These are phyloP conservation scores for Fraxinus dipetala DNA, from an alignment of 305 asterid genomes.

Conservation along the genomic window DNA sequence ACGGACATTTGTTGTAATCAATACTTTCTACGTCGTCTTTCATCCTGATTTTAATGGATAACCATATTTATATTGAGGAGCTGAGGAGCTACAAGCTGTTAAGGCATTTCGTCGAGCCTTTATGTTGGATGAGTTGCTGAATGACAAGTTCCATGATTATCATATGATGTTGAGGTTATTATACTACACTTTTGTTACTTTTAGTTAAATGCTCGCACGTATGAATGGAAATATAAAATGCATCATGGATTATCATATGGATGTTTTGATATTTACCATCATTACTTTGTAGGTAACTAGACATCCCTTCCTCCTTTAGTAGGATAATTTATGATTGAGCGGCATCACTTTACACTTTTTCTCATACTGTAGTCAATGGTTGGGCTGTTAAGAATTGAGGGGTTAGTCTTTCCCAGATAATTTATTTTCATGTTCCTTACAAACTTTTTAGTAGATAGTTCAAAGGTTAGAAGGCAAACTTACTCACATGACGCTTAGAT, in stretches of 20 bases:
- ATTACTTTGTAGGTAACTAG: background rate
- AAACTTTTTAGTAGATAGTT: background rate
- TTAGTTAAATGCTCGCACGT: background rate
- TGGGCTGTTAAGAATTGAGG: background rate
- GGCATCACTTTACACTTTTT: background rate
- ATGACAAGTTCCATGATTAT: too few species aligned
- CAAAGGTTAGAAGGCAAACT: background rate
- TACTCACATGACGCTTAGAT: background rate
- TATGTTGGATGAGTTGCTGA: too few species aligned
- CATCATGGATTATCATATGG: background rate
- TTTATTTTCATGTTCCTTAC: background rate
- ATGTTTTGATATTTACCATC: background rate
- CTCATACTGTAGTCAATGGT: background rate
- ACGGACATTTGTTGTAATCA: too few species aligned
- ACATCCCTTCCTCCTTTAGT: background rate
- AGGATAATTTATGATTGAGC: conserved; percentile 3
- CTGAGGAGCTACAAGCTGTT: too few species aligned
- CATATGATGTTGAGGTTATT: conserved; percentile 85
- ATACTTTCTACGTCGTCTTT: too few species aligned
- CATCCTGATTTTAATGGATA: too few species aligned
- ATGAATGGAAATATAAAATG: background rate
- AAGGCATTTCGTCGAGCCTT: too few species aligned
- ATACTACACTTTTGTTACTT: background rate
- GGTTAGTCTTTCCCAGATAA: background rate
- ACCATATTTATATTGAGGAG: too few species aligned